Evolutionary conservation across 2,329 filamentous ascomycete species (phyloP).

Genomic region (Cladosporium sp.): DNA sequence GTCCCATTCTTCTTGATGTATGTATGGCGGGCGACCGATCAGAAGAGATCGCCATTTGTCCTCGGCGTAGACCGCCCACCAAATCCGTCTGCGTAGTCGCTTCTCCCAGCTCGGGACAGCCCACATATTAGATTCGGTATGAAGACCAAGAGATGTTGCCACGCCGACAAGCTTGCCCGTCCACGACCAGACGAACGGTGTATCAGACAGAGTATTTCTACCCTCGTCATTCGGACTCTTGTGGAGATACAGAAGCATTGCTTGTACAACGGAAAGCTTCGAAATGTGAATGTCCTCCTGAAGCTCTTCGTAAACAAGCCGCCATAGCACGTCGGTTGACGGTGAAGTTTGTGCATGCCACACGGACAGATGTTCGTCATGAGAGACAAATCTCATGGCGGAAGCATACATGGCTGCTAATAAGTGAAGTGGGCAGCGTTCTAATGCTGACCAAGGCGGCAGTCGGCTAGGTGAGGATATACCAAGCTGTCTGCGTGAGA

Average conservation of each 20-base stretch:
- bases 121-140: slow-evolving; percentile 7
- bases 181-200: slow-evolving; percentile 5
- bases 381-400: background rate
- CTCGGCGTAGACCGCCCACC: slow-evolving; percentile 11
- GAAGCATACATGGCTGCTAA: slow-evolving; percentile 6
- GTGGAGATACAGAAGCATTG: slow-evolving; percentile 4
- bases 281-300: slow-evolving; percentile 3
- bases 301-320: slow-evolving; percentile 6
- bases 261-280: slow-evolving; percentile 2
- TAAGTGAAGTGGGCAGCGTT: slow-evolving; percentile 1
- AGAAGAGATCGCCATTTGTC: slow-evolving; percentile 9
- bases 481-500: slow-evolving; percentile 1
- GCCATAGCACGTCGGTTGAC: background rate
- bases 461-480: background rate
- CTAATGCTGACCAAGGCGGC: background rate
- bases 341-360: slow-evolving; percentile 1
- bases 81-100: slow-evolving; percentile 1
- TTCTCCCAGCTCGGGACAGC: slow-evolving; percentile 9
- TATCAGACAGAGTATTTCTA: background rate
- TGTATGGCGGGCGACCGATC: slow-evolving; percentile 8
- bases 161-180: slow-evolving; percentile 2
- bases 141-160: background rate
- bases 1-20: slow-evolving; percentile 6
- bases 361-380: background rate
- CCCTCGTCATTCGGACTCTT: background rate